Base-by-base conservation (phyloP, 2,329 filamentous ascomycete species). In the Phialophora verrucosa region DNA sequence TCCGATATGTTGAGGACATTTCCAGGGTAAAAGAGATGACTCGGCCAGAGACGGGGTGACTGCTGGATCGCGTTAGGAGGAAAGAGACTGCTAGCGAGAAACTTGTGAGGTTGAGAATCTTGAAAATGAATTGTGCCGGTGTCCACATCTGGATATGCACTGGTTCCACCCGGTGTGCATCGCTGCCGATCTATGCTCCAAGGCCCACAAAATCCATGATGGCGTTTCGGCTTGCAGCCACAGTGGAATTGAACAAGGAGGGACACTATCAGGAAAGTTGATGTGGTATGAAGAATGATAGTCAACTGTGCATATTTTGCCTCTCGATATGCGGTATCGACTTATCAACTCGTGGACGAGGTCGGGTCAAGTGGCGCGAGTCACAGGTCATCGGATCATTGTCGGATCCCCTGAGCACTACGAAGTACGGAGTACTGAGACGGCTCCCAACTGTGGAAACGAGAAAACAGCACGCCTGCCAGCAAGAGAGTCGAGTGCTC, bases 151-250 rank as follows among this genome's bases (percentile, higher is more conserved):
- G 57, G 38, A 59, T 29, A 50, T 59, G 20, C 38, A 12, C 11
- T 10, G 20, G 8, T 31, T 31, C 55, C 63, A 59, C 59, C 60
- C 42, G n/a, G 50, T 44, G 60, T 59, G 59, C 62, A 68, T 65
- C 55, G 60, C 63, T 63, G 63, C 56, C 42, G 63, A 62, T 61
- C 54, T 49, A 29, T 54, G 32, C 60, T 20, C 7, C 53, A 59
- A 25, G 23, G 25, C 14, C 25, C 49, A 51, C 49, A 23, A 51
- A 63, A 63, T 61, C 32, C 44, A 65, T 53, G 27, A 27, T 49
- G 56, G 31, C 58, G 58, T 58, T 60, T 20, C 51, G 14, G 57
- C 25, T 47, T 38, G 17, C 7, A 50, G 27, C 57, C 57, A 50
- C 42, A 35, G 49, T 44, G 63, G 58, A 56, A 58, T 57, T n/a